A percentile compares a stretch with the other conserved stretches of the same genome.
These are phyloP conservation scores for Kurtzmaniella fragi DNA, from an alignment of 805 yeast species.

Conservation along the genomic window DNA sequence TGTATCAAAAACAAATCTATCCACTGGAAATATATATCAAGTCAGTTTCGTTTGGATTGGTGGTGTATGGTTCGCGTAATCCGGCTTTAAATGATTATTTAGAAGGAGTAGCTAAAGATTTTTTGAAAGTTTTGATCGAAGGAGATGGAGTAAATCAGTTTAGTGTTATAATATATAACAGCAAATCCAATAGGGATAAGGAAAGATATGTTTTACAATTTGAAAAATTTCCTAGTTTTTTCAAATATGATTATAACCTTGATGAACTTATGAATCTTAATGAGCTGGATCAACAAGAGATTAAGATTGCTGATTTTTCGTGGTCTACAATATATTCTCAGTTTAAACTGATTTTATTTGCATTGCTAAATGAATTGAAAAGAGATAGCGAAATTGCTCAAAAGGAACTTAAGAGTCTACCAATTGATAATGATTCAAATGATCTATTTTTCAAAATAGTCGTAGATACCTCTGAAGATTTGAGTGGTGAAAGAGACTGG, in stretches of 20 bases:
- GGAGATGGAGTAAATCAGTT: slow-evolving; percentile 27
- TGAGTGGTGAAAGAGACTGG: slow-evolving; percentile 5
- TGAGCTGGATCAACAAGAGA: slow-evolving; percentile 20
- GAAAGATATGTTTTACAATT: slow-evolving; percentile 38
- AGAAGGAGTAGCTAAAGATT: slow-evolving; percentile 27
- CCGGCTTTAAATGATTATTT: slow-evolving; percentile 45
- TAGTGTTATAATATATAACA: slow-evolving; percentile 33
- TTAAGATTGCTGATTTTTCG: slow-evolving; percentile 19
- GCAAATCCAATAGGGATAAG: slow-evolving; percentile 18
- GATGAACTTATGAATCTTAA: slow-evolving; percentile 16
- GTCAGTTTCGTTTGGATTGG: slow-evolving; percentile 38
- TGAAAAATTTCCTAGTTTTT: slow-evolving; percentile 23
- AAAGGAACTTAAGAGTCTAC: background rate
- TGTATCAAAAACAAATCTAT: slow-evolving; percentile 51
- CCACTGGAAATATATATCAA: slow-evolving; percentile 45
- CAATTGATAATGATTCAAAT: background rate
- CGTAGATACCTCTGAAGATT: slow-evolving; percentile 5
- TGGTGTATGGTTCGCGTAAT: slow-evolving; percentile 39
- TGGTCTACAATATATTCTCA: slow-evolving; percentile 32
- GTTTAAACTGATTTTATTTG: slow-evolving; percentile 22
- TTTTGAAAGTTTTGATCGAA: slow-evolving; percentile 14
- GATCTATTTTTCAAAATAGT: slow-evolving; percentile 16
- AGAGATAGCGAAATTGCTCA: slow-evolving; percentile 5
- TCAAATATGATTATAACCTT: background rate
- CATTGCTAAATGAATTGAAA: slow-evolving; percentile 28